Base-by-base conservation (phyloP, 164 flowering plant species). In the Pachysandra terminalis region DNA sequence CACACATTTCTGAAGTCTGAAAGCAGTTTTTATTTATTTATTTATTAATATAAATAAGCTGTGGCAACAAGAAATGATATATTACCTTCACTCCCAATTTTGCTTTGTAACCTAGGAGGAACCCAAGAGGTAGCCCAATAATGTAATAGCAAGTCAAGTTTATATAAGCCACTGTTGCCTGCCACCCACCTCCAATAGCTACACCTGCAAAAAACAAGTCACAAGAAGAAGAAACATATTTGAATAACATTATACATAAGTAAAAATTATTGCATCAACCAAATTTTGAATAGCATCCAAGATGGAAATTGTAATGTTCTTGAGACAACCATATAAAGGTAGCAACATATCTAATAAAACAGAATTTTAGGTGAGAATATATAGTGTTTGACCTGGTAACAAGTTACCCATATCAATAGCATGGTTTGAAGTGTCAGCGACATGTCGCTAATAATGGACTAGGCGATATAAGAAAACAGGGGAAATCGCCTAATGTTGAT, bases 131-230 rank as follows among this genome's bases (percentile, higher is more conserved):
- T 40, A 68, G 56, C 49, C 71, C 71, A 49, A 68, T 59, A 9
- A 68, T 15, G 21, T 68, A 68, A 53, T 61, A 67, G 12, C 61
- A 67, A 19, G 40, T 37, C 62, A 67, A 16, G 53, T 67, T 67
- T 25, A 67, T 67, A 41, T 67, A 67, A 16, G 69, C 69, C 26
- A 67, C 69, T 14, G 56, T 56, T 14, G 69, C 69, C 40, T 68
- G 71, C 71, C 71, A 68, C 61, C 71, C 71, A 58, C 65, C 70
- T 59, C 64, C 71, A 27, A 68, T 55, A 7, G 65, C 71, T 49
- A 68, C 71, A 51, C 71, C 71, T 68, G 35, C 10, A 10, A 27
- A n/a, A 8, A 54, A 65, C 17, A 8, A 23, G 37, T 32, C 7
- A 3, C 37, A 32, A 32, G 37, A n/a, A 35, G n/a, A n/a, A n/a